A percentile compares a stretch with the other conserved stretches of the same genome.
phyloP scores from a whole-genome alignment of 208 protist species.

The Angomonas deanei region DNA sequence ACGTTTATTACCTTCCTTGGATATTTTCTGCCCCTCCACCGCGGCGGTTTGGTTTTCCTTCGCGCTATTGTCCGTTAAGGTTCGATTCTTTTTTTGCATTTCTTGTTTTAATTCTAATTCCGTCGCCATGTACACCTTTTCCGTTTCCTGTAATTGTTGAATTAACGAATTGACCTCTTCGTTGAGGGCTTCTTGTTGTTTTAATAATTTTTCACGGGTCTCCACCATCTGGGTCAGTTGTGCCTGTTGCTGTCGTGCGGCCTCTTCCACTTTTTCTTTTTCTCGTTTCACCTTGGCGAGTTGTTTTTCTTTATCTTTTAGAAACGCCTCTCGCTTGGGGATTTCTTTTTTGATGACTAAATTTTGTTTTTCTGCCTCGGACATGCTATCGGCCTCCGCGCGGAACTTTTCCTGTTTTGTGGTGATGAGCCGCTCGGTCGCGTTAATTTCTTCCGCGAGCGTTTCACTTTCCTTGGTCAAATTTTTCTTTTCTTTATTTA shows the following conservation, averaged over 20 bases:
- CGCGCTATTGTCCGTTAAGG: conserved; percentile 62
- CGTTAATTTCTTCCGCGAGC: conserved; percentile 35
- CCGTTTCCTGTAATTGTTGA: conserved; percentile 41
- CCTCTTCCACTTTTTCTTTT: conserved; percentile 29
- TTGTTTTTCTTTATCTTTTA: conserved; percentile 78
- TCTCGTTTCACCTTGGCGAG: conserved; percentile 31
- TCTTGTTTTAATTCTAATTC: conserved; percentile 49
- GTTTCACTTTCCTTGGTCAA: conserved; percentile 23
- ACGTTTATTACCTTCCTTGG: conserved; percentile 83
- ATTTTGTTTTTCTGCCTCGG: conserved; percentile 83
- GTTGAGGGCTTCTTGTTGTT: conserved; percentile 40
- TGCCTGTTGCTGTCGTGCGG: conserved; percentile 51
- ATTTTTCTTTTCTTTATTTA: conserved; percentile 36
- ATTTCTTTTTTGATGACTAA: conserved; percentile 76
- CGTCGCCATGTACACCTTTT: conserved; percentile 57
- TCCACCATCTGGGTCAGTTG: conserved; percentile 45
- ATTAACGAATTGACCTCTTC: conserved; percentile 51
- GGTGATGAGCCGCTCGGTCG: conserved; percentile 43
- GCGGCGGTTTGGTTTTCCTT: conserved; percentile 36
- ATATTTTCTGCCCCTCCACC: conserved; percentile 72
- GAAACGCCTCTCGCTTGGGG: conserved; percentile 59
- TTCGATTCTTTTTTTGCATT: conserved; percentile 63
- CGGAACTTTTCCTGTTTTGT: conserved; percentile 72
- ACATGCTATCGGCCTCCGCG: conserved; percentile 64
- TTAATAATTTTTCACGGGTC: conserved; percentile 39